Evolutionary conservation across 208 protist species (phyloP), one percentile per base, ranked within the genome.

Genomic region (Acanthamoeba pearcei): DNA sequence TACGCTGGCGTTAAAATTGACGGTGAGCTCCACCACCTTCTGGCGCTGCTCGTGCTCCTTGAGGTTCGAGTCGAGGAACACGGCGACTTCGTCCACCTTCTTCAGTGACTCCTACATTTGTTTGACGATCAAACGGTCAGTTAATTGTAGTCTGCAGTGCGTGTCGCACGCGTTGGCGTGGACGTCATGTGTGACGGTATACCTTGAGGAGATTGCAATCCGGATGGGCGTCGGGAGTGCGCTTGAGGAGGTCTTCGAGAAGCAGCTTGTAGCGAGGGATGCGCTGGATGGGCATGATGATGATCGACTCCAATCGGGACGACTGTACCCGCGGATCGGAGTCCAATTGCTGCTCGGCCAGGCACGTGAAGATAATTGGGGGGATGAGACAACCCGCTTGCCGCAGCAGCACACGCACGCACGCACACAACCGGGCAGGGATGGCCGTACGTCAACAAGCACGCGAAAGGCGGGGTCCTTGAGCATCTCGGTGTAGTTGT

Each of bases 231-330:
- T 88, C 53, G 38, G 80, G 80, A 42, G 80, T 88, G 80, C 53
- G 80, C 80, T 88, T 64, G 27, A 88, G 80, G 29, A 88, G 80
- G 51, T 88, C 80, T 15, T 78, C 86, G 62, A 92, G 86, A 19
- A 78, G 86, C 19, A 78, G 86, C 38, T 64, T 57, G 46, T 92
- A 92, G 42, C 86, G 55, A 4, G 86, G 86, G n/a, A 92, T 92
- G 64, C 86, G 86, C 42, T 89, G 72, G 72, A 95, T 91, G 42
- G 88, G 88, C 68, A 90, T 95, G 82, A 91, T 94, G 57, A 92
- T n/a, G 35, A 53, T 62, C 27, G 86, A 70, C 24, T 89, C 82
- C 55, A 89, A 22, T 38, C 82, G 82, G 3, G 55, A 57, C 15
- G 82, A 60, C 72, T 82, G 72, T 4, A 82, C 35, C 24, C 72